A percentile compares a stretch with the other conserved stretches of the same genome.
Conservation (phyloP, 345 rosid species). For the Pistacia integerrima region DNA sequence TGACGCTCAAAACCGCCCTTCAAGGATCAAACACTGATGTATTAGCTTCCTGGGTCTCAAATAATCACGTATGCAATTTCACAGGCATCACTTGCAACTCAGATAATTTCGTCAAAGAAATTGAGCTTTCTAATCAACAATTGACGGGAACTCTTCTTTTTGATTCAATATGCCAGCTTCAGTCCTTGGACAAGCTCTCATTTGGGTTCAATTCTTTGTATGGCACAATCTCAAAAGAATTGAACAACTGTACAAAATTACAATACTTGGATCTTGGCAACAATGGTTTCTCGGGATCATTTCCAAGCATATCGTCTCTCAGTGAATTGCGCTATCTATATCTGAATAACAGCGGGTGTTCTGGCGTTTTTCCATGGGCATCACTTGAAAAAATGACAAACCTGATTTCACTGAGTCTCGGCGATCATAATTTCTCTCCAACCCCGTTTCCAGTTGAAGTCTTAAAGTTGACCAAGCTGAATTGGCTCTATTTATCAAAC, state of each 20-base stretch:
- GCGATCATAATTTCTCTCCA: conserved; percentile 59
- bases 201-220: conserved; percentile 62
- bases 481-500: conserved; percentile 63
- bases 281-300: conserved; percentile 58
- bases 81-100: conserved; percentile 62
- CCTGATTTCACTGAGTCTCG: conserved; percentile 59
- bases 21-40: conserved; percentile 28
- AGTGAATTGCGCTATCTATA: conserved; percentile 50
- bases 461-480: conserved; percentile 49
- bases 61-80: conserved; percentile 43
- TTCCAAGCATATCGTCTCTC: conserved; percentile 64
- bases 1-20: conserved; percentile 49
- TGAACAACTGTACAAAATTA: conserved; percentile 55
- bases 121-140: conserved; percentile 59
- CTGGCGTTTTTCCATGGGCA: conserved; percentile 74
- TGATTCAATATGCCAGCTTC: conserved; percentile 58
- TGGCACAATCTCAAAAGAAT: conserved; percentile 40
- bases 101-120: conserved; percentile 47
- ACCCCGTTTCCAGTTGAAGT: conserved; percentile 54
- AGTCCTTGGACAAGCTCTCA: conserved; percentile 57
- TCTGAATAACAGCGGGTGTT: conserved; percentile 60
- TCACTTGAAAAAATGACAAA: conserved; percentile 53
- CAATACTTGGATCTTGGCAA: conserved; percentile 74
- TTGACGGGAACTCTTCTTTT: conserved; percentile 56
- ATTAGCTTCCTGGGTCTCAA: conserved; percentile 58